phyloP scores from a whole-genome alignment of 106 monocot species.

The Phalaenopsis equestris region DNA sequence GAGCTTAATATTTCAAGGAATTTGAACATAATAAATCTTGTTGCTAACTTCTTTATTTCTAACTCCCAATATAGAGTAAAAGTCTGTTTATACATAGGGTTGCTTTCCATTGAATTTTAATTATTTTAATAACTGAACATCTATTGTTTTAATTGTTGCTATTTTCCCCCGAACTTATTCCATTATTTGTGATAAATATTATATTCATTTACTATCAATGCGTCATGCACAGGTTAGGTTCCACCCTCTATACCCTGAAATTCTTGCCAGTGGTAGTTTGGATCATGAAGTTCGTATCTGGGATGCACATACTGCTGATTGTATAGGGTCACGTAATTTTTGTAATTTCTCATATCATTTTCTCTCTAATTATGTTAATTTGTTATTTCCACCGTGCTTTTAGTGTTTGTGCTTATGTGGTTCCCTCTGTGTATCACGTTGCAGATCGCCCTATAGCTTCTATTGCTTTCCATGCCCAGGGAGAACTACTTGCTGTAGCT shows the following conservation, averaged over 20 bases:
- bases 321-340: conserved; percentile 78
- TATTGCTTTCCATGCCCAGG: conserved; percentile 95
- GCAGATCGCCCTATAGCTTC: conserved; percentile 96
- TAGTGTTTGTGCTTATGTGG: neutral
- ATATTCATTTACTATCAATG: conserved; percentile 6
- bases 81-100: neutral
- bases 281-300: conserved; percentile 96
- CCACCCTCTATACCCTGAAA: conserved; percentile 76
- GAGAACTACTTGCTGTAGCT: conserved; percentile 94
- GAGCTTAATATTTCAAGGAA: neutral
- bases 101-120: neutral
- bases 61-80: neutral
- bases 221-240: conserved; percentile 70
- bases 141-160: neutral
- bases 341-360: conserved; percentile 35
- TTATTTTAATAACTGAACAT: neutral
- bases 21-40: neutral
- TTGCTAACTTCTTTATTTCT: neutral
- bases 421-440: neutral
- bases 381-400: neutral
- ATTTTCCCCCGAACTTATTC: neutral
- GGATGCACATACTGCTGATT: conserved; percentile 80
- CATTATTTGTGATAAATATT: neutral
- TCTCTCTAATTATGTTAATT: neutral
- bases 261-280: conserved; percentile 97